These are phyloP conservation scores for Metschnikowia drakensbergensis DNA, from an alignment of 805 yeast species.

Conservation along the genomic window DNA sequence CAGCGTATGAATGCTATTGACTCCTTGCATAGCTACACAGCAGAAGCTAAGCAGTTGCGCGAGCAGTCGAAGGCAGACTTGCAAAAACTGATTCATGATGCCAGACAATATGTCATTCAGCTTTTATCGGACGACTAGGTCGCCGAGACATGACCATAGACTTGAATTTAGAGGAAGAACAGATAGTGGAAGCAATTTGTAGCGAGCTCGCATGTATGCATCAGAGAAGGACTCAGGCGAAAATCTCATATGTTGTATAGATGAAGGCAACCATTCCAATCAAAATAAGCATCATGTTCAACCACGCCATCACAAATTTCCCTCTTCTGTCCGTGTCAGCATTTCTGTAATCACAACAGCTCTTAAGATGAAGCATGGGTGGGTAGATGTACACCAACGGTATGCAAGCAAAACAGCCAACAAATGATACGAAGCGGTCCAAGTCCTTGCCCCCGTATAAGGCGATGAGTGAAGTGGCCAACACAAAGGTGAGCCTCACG, in stretches of 20 bases:
- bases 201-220: background rate
- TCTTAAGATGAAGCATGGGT: conserved; percentile 65
- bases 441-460: conserved; percentile 64
- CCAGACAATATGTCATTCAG: conserved; percentile 13
- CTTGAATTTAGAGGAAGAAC: no score
- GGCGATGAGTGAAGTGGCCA: conserved; percentile 54
- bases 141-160: no score
- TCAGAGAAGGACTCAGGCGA: background rate
- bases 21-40: conserved; percentile 9
- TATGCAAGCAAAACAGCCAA: conserved; percentile 81
- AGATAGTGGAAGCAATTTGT: no score
- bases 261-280: conserved; percentile 61
- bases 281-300: conserved; percentile 48
- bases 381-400: conserved; percentile 86
- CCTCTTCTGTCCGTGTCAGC: conserved; percentile 25
- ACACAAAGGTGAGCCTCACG: conserved; percentile 52
- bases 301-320: conserved; percentile 33
- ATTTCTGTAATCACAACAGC: conserved; percentile 36
- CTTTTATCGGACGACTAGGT: conserved; percentile 10
- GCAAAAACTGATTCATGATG: conserved; percentile 16
- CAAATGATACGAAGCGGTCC: conserved; percentile 72
- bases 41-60: conserved; percentile 10
- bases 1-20: conserved; percentile 23
- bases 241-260: conserved; percentile 51
- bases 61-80: conserved; percentile 15